These are phyloP conservation scores for Jatropha curcas DNA, from an alignment of 345 rosid species.

Conservation along the genomic window DNA sequence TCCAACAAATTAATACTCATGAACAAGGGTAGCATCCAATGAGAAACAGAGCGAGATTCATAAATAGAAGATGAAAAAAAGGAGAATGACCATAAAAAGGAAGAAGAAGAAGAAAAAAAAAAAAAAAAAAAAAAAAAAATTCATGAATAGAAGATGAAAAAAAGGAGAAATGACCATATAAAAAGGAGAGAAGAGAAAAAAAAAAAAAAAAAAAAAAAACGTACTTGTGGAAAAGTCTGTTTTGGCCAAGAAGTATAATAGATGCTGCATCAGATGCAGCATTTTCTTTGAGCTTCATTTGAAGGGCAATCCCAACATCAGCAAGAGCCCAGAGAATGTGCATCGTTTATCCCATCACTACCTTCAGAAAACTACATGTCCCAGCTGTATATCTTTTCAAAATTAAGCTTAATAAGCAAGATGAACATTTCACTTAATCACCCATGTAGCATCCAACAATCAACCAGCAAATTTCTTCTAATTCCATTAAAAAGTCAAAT, in stretches of 20 bases:
- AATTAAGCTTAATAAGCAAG: conserved; percentile 1
- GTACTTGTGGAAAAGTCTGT: conserved; percentile 84
- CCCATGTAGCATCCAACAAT: background rate
- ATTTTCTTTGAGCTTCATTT: conserved; percentile 84
- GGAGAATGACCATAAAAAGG: too few species aligned
- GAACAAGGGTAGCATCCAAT: background rate
- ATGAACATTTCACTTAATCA: background rate
- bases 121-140: too few species aligned
- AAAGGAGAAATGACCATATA: too few species aligned
- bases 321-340: conserved; percentile 94
- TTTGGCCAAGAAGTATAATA: conserved; percentile 83
- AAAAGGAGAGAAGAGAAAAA: too few species aligned
- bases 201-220: conserved; percentile 17
- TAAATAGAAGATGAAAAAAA: too few species aligned
- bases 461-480: background rate
- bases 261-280: conserved; percentile 93
- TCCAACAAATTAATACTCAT: background rate
- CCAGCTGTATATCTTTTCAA: conserved; percentile 18
- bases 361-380: conserved; percentile 43
- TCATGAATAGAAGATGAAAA: too few species aligned
- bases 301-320: conserved; percentile 88
- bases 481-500: background rate
- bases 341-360: conserved; percentile 96
- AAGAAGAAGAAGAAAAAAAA: too few species aligned
- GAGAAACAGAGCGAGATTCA: background rate